These are phyloP conservation scores for Podospora australis DNA, from an alignment of 495 filamentous ascomycete species.

Conservation along the genomic window DNA sequence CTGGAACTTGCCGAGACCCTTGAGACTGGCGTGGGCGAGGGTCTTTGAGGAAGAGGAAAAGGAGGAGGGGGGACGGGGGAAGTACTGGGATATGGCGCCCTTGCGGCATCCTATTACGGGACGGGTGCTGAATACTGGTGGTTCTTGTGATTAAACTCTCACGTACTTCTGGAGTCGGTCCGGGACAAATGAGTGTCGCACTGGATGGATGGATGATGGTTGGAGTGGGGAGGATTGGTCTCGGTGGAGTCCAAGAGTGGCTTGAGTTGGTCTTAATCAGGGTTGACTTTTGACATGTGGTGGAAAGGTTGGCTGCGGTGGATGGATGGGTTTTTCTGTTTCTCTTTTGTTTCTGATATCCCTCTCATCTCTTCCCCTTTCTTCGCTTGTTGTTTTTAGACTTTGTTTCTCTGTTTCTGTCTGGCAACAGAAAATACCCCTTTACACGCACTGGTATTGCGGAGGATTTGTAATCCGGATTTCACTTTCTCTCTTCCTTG, in stretches of 20 bases:
- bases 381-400: neutral
- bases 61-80: constrained; percentile 4
- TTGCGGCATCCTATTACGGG: constrained; percentile 14
- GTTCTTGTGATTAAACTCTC: constrained; percentile 19
- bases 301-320: neutral
- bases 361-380: too few relatives aligned
- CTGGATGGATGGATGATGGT: too few relatives aligned
- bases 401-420: neutral
- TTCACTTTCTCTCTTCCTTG: neutral
- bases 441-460: too few relatives aligned
- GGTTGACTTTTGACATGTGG: neutral
- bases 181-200: too few relatives aligned
- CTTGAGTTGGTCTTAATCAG: neutral
- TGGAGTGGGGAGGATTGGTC: too few relatives aligned
- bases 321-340: neutral
- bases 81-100: constrained; percentile 20
- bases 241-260: too few relatives aligned
- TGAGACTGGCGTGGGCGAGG: constrained; percentile 20
- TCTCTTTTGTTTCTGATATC: neutral
- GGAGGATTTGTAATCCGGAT: too few relatives aligned
- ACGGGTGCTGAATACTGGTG: constrained; percentile 13
- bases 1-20: constrained; percentile 17
- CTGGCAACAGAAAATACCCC: neutral
- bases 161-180: too few relatives aligned
- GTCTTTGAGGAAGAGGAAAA: constrained; percentile 20